Conservation (phyloP, 176 grass and related monocot species). For the Dendrocalamus sinicus region DNA sequence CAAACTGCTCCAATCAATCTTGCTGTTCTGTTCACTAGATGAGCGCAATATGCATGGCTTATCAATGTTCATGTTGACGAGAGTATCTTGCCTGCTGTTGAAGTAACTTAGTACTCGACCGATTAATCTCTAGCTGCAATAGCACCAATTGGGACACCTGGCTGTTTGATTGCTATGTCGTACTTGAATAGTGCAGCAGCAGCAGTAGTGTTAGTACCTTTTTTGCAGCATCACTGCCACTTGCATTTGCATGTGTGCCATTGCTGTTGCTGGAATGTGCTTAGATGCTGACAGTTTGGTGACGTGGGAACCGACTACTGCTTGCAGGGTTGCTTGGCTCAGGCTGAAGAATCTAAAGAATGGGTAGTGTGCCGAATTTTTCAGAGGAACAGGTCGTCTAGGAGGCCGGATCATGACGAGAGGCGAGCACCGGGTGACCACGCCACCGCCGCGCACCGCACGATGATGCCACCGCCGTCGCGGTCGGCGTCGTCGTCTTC, state of each 20-base stretch:
- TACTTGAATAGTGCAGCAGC: neutral
- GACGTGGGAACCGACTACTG: neutral
- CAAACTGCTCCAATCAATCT: neutral
- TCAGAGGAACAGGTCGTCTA: slow-evolving; percentile 41
- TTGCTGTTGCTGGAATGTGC: slow-evolving; percentile 5
- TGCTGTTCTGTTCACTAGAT: neutral
- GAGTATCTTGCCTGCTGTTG: neutral
- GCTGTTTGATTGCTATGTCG: slow-evolving; percentile 3
- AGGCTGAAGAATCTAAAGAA: slow-evolving; percentile 28
- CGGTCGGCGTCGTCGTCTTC: slow-evolving; percentile 43
- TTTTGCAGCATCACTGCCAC: neutral
- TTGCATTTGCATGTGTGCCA: neutral
- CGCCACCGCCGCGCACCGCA: neutral
- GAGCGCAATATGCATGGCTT: neutral
- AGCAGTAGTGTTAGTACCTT: neutral
- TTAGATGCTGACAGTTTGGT: neutral
- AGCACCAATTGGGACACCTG: neutral
- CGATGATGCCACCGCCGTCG: neutral
- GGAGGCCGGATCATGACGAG: neutral
- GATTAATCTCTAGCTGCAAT: neutral
- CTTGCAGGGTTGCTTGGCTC: slow-evolving; percentile 53
- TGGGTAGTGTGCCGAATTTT: slow-evolving; percentile 89
- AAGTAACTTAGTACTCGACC: neutral
- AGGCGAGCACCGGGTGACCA: neutral
- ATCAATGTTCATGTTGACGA: slow-evolving; percentile 3